phyloP scores from a whole-genome alignment of 2,329 filamentous ascomycete genomes.

The Juglanconis sp. region DNA sequence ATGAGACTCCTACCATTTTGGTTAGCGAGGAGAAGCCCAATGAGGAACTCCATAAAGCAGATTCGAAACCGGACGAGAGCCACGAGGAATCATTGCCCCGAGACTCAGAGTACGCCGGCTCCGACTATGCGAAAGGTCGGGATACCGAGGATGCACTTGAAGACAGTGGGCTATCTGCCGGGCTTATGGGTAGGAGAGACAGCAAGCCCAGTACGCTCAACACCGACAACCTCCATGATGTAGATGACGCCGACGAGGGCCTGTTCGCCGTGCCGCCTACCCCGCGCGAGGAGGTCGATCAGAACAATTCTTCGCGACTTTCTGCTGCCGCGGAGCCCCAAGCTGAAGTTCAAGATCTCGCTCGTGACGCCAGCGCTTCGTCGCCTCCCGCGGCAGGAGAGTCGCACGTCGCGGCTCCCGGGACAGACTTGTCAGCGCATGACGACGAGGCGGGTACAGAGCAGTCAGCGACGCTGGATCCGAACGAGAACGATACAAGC shows the following conservation, averaged over 20 bases:
- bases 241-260: slow-evolving; percentile 12
- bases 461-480: neutral
- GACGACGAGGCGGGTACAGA: neutral
- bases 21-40: neutral
- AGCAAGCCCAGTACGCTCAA: neutral
- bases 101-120: neutral
- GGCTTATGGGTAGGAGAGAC: neutral
- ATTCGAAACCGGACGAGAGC: neutral
- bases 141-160: neutral
- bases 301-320: neutral
- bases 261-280: slow-evolving; percentile 14
- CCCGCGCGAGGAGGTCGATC: slow-evolving; percentile 3
- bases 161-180: neutral
- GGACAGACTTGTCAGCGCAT: neutral
- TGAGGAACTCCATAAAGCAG: neutral
- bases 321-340: neutral
- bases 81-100: neutral
- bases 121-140: neutral
- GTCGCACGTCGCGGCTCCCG: neutral
- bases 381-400: neutral
- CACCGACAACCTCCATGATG: neutral
- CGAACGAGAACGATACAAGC: neutral
- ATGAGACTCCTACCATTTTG: neutral
- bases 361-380: neutral
- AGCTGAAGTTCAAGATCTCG: neutral